These are phyloP conservation scores for Solanum chacoense DNA, from an alignment of 305 asterid genomes.

Conservation along the genomic window DNA sequence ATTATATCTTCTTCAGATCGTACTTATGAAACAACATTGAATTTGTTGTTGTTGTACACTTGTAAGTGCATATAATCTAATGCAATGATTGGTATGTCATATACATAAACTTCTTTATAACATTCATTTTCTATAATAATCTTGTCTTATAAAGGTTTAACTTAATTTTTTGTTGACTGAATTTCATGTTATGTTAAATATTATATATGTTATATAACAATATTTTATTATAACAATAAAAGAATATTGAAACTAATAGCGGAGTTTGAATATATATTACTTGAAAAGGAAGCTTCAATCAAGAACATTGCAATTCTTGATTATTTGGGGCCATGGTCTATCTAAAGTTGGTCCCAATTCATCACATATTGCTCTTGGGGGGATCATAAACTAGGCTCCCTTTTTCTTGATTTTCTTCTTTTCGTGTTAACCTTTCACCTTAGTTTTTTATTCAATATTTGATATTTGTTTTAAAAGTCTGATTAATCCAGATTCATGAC, in stretches of 20 bases:
- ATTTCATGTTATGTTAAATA: neutral
- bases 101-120: neutral
- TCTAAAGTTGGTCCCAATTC: neutral
- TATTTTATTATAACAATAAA: neutral
- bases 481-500: neutral
- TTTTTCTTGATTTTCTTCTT: neutral
- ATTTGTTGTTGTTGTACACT: neutral
- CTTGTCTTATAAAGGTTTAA: neutral
- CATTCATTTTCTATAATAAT: neutral
- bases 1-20: too few relatives aligned
- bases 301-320: neutral
- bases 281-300: neutral
- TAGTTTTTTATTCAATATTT: neutral
- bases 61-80: neutral
- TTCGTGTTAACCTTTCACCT: neutral
- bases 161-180: accelerated
- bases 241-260: neutral
- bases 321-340: neutral
- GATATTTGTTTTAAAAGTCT: neutral
- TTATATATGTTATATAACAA: neutral
- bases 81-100: neutral
- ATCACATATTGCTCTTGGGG: neutral
- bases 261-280: neutral
- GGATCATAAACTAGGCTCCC: neutral
- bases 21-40: neutral